A percentile compares a stretch with the other conserved stretches of the same genome.
Evolutionary conservation across 176 grass and related monocot species (phyloP).

Genomic region (Lolium rigidum): DNA sequence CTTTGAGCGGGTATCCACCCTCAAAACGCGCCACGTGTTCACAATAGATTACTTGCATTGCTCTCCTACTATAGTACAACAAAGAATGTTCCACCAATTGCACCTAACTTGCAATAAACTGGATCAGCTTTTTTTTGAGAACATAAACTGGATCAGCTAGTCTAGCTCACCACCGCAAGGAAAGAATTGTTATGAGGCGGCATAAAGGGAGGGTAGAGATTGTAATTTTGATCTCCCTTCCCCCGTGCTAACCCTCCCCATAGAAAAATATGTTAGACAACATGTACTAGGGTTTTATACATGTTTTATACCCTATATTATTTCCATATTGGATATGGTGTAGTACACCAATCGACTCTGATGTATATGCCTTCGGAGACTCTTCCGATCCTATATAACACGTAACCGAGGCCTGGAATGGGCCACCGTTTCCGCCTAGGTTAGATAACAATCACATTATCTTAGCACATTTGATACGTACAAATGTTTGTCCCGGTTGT

Average conservation of each 20-base stretch:
- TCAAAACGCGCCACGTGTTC: constrained; percentile 41
- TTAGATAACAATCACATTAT: background rate
- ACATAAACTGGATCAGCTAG: constrained; percentile 22
- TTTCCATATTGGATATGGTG: too few relatives aligned
- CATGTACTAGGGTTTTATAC: too few relatives aligned
- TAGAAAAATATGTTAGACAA: too few relatives aligned
- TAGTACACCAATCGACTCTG: too few relatives aligned
- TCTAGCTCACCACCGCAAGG: constrained; percentile 14
- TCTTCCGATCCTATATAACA: too few relatives aligned
- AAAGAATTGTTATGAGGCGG: background rate
- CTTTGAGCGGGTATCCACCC: constrained; percentile 4
- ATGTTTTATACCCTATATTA: too few relatives aligned
- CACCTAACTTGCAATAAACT: constrained; percentile 42
- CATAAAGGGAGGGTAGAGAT: too few relatives aligned
- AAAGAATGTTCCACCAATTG: constrained; percentile 49
- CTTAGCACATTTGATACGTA: background rate
- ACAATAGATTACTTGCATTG: constrained; percentile 42
- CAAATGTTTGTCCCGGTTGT: background rate
- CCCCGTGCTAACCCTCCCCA: too few relatives aligned
- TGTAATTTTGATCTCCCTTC: too few relatives aligned
- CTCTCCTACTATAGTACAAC: constrained; percentile 39
- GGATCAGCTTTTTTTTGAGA: background rate
- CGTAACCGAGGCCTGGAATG: too few relatives aligned
- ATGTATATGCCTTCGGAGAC: too few relatives aligned
- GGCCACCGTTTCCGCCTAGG: too few relatives aligned